phyloP scores from a whole-genome alignment of 768 basidiomycete species.

The Leccinum rimulosum region DNA sequence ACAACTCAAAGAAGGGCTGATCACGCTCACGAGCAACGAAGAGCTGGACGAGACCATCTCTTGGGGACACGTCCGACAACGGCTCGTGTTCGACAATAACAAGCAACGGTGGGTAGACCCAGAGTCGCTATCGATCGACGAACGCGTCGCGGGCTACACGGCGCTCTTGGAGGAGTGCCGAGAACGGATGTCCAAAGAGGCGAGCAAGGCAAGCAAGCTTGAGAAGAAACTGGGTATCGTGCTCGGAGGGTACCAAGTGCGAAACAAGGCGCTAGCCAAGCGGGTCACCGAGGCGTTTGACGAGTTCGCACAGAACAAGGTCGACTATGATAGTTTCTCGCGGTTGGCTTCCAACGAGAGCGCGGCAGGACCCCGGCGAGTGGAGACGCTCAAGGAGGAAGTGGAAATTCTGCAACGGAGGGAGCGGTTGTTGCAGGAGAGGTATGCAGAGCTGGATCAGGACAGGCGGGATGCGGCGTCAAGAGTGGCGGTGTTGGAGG shows the following conservation, averaged over 20 bases:
- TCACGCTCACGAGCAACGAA: constrained; percentile 61
- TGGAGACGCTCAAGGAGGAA: constrained; percentile 81
- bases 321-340: constrained; percentile 79
- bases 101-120: constrained; percentile 67
- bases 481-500: constrained; percentile 68
- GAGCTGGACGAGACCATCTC: constrained; percentile 57
- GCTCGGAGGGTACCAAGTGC: constrained; percentile 88
- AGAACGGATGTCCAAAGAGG: constrained; percentile 75
- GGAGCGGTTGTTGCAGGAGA: constrained; percentile 75
- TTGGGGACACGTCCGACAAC: constrained; percentile 68
- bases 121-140: constrained; percentile 50
- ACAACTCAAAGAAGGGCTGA: constrained; percentile 76
- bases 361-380: constrained; percentile 72
- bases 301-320: constrained; percentile 60
- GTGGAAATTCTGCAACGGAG: constrained; percentile 76
- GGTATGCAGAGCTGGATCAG: constrained; percentile 79
- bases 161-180: constrained; percentile 59
- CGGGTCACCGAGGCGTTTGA: constrained; percentile 67
- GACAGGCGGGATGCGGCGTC: constrained; percentile 62
- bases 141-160: constrained; percentile 62
- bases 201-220: constrained; percentile 72
- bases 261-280: constrained; percentile 63
- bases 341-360: constrained; percentile 70
- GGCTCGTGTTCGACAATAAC: constrained; percentile 60
- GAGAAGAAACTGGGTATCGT: constrained; percentile 89